Evolutionary conservation across 1,284 basidiomycete species (phyloP).

Genomic region (Ustilago xerochloae): DNA sequence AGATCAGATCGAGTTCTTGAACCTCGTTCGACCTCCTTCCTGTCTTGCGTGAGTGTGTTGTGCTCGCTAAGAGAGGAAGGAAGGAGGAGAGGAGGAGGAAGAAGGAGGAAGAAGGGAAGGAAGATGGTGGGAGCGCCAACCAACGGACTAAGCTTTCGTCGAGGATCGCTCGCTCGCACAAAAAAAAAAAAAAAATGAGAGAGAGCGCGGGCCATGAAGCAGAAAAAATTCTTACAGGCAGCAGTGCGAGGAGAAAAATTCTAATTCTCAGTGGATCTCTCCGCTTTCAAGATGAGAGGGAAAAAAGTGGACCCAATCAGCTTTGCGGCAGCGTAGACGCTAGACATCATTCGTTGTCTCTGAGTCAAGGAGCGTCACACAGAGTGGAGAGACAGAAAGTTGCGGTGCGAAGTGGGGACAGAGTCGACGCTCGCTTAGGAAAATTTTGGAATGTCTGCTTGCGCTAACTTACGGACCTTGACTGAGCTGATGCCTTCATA

Average conservation of each 20-base stretch:
- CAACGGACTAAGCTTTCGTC: constrained; percentile 27
- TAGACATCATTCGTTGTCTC: neutral
- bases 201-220: neutral
- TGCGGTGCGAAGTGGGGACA: neutral
- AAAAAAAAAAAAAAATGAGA: neutral
- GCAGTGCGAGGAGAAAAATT: neutral
- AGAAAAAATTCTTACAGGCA: neutral
- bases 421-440: constrained; percentile 4
- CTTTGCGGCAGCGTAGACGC: too few species aligned
- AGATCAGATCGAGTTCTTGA: constrained; percentile 50
- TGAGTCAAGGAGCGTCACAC: neutral
- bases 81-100: constrained; percentile 44
- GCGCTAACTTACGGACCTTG: neutral
- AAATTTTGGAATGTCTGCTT: constrained; percentile 7
- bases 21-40: constrained; percentile 56
- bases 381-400: neutral
- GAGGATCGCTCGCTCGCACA: neutral
- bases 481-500: neutral
- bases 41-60: constrained; percentile 51
- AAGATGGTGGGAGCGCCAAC: constrained; percentile 46
- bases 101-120: constrained; percentile 50
- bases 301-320: neutral
- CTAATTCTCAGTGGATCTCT: neutral
- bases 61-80: constrained; percentile 55
- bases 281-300: neutral